Base-by-base conservation (phyloP, 1,284 basidiomycete genomes). In the Melampsora abietis-canadensis region DNA sequence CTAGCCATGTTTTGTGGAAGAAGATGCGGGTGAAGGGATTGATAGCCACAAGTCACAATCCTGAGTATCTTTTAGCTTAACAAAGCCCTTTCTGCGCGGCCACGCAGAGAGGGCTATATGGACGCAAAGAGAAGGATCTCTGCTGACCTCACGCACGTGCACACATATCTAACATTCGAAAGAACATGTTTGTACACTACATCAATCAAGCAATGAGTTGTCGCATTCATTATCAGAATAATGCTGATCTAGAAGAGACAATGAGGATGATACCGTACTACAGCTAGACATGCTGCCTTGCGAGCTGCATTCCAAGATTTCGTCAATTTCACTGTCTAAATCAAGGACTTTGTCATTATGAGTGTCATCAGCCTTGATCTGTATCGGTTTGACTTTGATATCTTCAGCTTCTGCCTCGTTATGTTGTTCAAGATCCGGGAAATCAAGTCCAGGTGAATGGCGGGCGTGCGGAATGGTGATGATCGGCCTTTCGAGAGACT, bases 321-420 rank as follows among this genome's bases (percentile, higher is more conserved):
- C 51, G 12, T 57, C 51, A 21, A 27, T 57, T 57, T 57, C 51
- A 57, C 51, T 57, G n/a, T 57, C 51, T 17, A 57, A 57, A 12
- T 57, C 51, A 27, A 57, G 51, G 21, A 57, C 51, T 21, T 57
- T 57, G 27, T 57, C 51, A 10, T 21, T n/a, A 17, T 57, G 21
- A 57, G 51, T 27, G 21, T 17, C 15, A 24, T 27, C 51, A 57
- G 8, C 17, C n/a, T 57, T 12, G n/a, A 27, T 57, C 51, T 21
- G 51, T 4, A 57, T 57, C 8, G 51, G 12, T n/a, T 21, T 27
- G 7, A 4, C 12, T n/a, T 21, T 27, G 7, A 4, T 1, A 21
- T 15, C n/a, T 57, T 57, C n/a, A 10, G 1, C 51, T 21, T 21
- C 21, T 57, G n/a, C 14, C n/a, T 21, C 51, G 12, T 57, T 14